Evolutionary conservation across 257 asterid genomes (phyloP).

Genomic region (Solanum verrucosum): DNA sequence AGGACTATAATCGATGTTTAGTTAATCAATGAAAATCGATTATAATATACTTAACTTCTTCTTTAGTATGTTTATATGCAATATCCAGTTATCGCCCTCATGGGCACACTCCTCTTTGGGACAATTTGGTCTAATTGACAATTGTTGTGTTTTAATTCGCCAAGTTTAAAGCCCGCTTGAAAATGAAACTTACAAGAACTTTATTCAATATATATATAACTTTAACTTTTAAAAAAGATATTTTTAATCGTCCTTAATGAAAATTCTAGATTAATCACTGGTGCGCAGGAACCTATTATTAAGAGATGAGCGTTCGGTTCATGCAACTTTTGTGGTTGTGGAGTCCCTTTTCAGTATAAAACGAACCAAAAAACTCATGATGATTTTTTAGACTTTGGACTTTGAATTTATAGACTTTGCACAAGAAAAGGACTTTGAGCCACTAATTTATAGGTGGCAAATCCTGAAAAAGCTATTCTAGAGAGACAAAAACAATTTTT

Average conservation of each 20-base stretch:
- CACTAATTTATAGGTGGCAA: constrained; percentile 23
- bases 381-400: constrained; percentile 17
- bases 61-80: background rate
- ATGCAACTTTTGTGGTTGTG: background rate
- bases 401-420: constrained; percentile 14
- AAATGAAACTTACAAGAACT: background rate
- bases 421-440: constrained; percentile 5
- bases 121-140: too few relatives aligned
- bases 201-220: background rate
- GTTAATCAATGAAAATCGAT: background rate
- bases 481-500: background rate
- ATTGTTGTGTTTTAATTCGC: background rate
- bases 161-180: background rate
- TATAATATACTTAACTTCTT: background rate
- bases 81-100: background rate
- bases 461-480: constrained; percentile 17
- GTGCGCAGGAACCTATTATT: background rate
- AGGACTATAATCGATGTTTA: too few relatives aligned
- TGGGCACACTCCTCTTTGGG: background rate
- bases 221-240: background rate
- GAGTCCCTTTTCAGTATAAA: constrained; percentile 13
- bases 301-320: constrained; percentile 6
- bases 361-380: constrained; percentile 16
- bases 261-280: background rate
- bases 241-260: rapidly evolving